Base-by-base conservation (phyloP, 2,329 filamentous ascomycete genomes). In the Neofusicoccum umdonicola region DNA sequence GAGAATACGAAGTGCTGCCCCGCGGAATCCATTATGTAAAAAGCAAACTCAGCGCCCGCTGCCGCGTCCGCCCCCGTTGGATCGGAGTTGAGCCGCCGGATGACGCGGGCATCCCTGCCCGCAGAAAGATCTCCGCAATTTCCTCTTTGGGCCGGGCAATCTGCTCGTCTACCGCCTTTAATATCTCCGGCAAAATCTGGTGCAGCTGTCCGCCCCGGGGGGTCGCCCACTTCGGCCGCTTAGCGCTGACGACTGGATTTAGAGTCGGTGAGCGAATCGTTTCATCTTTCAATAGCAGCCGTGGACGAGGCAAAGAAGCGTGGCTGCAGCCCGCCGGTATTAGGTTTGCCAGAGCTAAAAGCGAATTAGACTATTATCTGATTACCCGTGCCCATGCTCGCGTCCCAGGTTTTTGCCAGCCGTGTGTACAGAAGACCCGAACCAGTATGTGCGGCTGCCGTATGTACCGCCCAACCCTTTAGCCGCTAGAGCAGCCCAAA, bases 101-200 rank as follows among this genome's bases (percentile, higher is more conserved):
- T 6, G 37, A 39, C n/a, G 39, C 27, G 22, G 27, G 27, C 27
- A 60, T 47, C 27, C 19, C n/a, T 27, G 54, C 54, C 31, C 22
- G 15, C 22, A 58, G 54, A 45, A 17, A n/a, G 19, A 34, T 34
- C 56, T 60, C 56, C 56, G 56, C 56, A 60, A 35, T 47, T 60
- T 19, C 27, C 56, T 22, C 9, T 47, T 60, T 37, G n/a, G 39
- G 56, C 13, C 56, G 6, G 4, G 31, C 34, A 35, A 7, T 60
- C 56, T 47, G 56, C 56, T 47, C 56, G 41, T 60, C 42, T 60
- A 42, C 56, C 42, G 7, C 5, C n/a, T 45, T 47, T 60, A 60
- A 60, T 60, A 60, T 60, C 56, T 19, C 41, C 56, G 56, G 56
- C 56, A 60, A 37, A 47, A 47, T 6, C 15, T 35, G 2, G n/a